Evolutionary conservation across 2,329 filamentous ascomycete genomes (phyloP).

Genomic region (Septoria petroselini): DNA sequence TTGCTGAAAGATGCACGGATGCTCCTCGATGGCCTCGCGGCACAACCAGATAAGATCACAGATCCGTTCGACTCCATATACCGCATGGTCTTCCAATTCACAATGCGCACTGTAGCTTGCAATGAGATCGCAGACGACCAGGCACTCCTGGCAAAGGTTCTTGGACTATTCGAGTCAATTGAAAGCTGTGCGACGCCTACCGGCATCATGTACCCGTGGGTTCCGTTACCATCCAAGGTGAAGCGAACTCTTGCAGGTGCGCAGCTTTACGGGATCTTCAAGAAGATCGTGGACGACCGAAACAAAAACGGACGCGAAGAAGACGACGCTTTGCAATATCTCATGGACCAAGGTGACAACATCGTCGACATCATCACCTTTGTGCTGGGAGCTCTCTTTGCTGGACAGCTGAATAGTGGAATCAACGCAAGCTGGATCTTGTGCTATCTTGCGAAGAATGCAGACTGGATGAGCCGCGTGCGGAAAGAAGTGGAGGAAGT

Average conservation of each 20-base stretch:
- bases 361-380: conserved; percentile 44
- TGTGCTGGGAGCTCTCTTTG: conserved; percentile 54
- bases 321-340: conserved; percentile 53
- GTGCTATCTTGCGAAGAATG: conserved; percentile 48
- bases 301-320: conserved; percentile 43
- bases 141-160: conserved; percentile 42
- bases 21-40: conserved; percentile 41
- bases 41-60: conserved; percentile 39
- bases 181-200: conserved; percentile 46
- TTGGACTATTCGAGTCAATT: conserved; percentile 49
- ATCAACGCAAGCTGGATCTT: conserved; percentile 56
- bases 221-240: conserved; percentile 48
- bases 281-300: conserved; percentile 49
- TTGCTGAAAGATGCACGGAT: conserved; percentile 46
- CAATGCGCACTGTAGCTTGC: conserved; percentile 55
- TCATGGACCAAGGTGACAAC: conserved; percentile 53
- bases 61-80: conserved; percentile 57
- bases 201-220: conserved; percentile 53
- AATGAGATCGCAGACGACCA: conserved; percentile 54
- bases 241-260: conserved; percentile 47
- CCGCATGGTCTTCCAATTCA: conserved; percentile 55
- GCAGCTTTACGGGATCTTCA: conserved; percentile 50
- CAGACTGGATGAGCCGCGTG: conserved; percentile 46
- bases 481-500: conserved; percentile 49
- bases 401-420: conserved; percentile 57